These are phyloP conservation scores for Biscutella auriculata DNA, from an alignment of 441 rosid genomes.

Conservation along the genomic window DNA sequence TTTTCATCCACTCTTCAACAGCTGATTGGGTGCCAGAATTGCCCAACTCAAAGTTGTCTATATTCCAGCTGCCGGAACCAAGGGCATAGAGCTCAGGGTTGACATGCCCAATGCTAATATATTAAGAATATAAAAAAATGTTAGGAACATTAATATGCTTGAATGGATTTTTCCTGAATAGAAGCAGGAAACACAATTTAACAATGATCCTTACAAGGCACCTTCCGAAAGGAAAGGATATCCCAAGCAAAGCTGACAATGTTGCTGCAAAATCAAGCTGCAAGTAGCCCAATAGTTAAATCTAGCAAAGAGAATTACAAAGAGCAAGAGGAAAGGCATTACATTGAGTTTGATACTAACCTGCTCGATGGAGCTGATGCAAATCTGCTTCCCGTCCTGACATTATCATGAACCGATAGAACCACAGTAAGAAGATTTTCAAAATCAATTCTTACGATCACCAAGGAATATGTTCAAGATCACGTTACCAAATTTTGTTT, in stretches of 20 bases:
- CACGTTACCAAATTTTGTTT: constrained; percentile 42
- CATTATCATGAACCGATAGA: constrained; percentile 15
- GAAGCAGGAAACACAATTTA: constrained; percentile 14
- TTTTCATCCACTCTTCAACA: constrained; percentile 46
- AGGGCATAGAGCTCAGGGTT: constrained; percentile 89
- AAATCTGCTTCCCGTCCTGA: constrained; percentile 51
- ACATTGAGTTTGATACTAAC: constrained; percentile 29
- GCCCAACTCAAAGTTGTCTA: constrained; percentile 20
- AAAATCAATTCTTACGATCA: neutral
- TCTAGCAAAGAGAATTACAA: neutral
- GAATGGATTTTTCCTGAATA: neutral
- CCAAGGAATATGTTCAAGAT: constrained; percentile 1
- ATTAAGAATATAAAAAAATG: neutral
- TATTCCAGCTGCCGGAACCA: constrained; percentile 53
- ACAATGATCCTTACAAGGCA: constrained; percentile 67
- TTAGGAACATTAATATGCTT: neutral
- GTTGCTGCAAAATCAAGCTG: constrained; percentile 96
- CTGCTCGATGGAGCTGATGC: constrained; percentile 72
- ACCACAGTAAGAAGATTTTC: neutral
- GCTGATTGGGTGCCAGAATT: constrained; percentile 23
- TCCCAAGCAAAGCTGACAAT: constrained; percentile 72
- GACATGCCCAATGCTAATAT: constrained; percentile 80
- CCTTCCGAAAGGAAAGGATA: constrained; percentile 98
- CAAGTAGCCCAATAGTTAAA: constrained; percentile 13
- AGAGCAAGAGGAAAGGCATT: constrained; percentile 4